Conservation (phyloP, 129 eudicot genomes). For the Flaveria sonorensis region DNA sequence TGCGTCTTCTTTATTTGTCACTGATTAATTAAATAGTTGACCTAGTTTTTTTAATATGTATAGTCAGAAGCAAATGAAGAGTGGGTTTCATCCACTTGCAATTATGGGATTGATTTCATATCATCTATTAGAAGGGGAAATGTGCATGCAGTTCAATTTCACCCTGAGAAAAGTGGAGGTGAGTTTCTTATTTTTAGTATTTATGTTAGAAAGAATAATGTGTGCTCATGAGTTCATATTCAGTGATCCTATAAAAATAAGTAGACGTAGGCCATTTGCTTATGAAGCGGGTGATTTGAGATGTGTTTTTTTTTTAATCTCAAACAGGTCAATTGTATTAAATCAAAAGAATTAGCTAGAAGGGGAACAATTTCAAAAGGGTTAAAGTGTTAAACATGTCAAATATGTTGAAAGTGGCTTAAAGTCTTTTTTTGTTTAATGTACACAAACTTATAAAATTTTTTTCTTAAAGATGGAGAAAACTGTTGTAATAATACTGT, state of each 20-base stretch:
- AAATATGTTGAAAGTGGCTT: background rate
- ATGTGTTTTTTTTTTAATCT: background rate
- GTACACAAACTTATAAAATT: background rate
- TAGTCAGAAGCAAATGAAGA: conserved; percentile 82
- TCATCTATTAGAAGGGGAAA: conserved; percentile 90
- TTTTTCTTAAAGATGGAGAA: background rate
- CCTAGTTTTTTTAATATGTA: background rate
- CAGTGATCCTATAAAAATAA: background rate
- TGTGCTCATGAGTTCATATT: background rate
- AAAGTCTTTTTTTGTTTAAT: background rate
- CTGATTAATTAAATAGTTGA: no score
- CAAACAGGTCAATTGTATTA: background rate
- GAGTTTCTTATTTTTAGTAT: conserved; percentile 16
- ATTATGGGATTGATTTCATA: conserved; percentile 75
- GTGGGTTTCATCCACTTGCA: conserved; percentile 91
- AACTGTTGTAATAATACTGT: background rate
- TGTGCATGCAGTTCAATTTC: conserved; percentile 95
- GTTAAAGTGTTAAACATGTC: background rate
- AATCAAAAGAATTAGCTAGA: background rate
- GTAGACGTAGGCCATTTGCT: background rate
- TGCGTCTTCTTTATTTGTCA: no score
- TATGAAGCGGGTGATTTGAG: background rate
- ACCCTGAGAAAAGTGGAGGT: conserved; percentile 99
- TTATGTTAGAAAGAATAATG: background rate
- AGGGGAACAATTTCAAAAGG: background rate